Evolutionary conservation across 148 eudicot species (phyloP), one percentile per base, ranked within the genome.

Genomic region (Rhododendron molle): DNA sequence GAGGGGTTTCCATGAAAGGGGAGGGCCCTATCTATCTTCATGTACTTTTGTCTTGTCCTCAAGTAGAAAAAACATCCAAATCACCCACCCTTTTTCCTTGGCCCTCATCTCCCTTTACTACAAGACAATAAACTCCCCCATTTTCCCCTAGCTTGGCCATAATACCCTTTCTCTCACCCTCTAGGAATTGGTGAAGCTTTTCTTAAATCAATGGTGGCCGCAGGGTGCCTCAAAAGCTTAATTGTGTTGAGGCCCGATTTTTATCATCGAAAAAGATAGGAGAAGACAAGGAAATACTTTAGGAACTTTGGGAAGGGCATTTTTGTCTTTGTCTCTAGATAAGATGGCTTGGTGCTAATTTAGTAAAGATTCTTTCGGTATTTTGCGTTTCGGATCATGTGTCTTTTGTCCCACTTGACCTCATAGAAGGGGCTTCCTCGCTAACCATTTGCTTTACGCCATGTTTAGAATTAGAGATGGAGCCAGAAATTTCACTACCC

Each of bases 1-100:
- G 5, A 9, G 6, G 47, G 82, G 82, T 80, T 46, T 56, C 83
- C 28, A 81, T 56, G 40, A 28, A 47, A 49, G 40, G 67, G 2
- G 43, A 47, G 49, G 73, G 30, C 18, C 47, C 62, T 86, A 60
- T 62, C 49, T 67, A n/a, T 38, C 78, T 78, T n/a, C 62, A 43
- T 87, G 85, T 83, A 47, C 85, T 72, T 40, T 86, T 86, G 88
- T 87, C 89, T 87, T 88, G 90, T 90, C 89, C 86, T 90, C 85
- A 72, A 78, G 87, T 72, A 84, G 87, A 80, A 90, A 6, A 89
- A 81, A 89, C 90, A 88, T 89, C 86, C 49, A 18, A n/a, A 79
- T 83, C 85, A 87, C 5, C 18, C 36, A 8, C 38, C 38, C 6
- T 78, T 71, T 34, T 15, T 46, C 52, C 52, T 83, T 46, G 60